Base-by-base conservation (phyloP, 306 rosid species). In the Citrullus colocynthis region DNA sequence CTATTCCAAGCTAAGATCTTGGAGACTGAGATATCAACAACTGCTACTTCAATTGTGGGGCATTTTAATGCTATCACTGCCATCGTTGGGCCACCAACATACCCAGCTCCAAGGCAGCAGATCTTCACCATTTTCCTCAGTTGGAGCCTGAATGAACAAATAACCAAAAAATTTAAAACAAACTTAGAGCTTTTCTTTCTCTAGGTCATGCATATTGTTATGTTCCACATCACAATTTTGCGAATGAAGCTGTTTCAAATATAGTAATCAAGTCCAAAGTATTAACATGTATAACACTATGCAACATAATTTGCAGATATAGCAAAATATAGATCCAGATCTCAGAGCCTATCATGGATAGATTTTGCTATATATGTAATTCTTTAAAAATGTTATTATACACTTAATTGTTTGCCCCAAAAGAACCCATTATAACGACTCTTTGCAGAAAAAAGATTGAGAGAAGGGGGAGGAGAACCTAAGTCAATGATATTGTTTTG, bases 91-190 rank as follows among this genome's bases (percentile, higher is more conserved):
- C 97, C 96, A 34, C 96, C 96, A 9, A 92, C 93, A 41, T 90
- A 92, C 8, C 97, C 97, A 11, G 96, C 97, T 77, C 97, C 96
- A 80, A 92, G 89, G 79, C 97, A 92, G 76, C 93, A 92, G 20
- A 92, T 86, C 88, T 92, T 90, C 83, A 92, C 87, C 96, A 92
- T 91, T 81, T 85, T 82, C 69, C 77, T 73, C 10, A 59, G 80
- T 45, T 63, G 16, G 80, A 79, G 41, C 71, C 83, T 74, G 51
- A 66, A 82, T 70, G 57, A 62, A 39, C 58, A 18, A 52, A 78
- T 28, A 18, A 17, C n/a, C 57, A 52, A 52, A 48, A 48, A 5
- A 48, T 12, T 52, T 16, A 52, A 4, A 21, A 1, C 28, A 55
- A 52, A 78, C 37, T 44, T 16, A 9, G n/a, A 39, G 44, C 49